phyloP scores from a whole-genome alignment of 2,329 filamentous ascomycete genomes.

The Xylaria polymorpha region DNA sequence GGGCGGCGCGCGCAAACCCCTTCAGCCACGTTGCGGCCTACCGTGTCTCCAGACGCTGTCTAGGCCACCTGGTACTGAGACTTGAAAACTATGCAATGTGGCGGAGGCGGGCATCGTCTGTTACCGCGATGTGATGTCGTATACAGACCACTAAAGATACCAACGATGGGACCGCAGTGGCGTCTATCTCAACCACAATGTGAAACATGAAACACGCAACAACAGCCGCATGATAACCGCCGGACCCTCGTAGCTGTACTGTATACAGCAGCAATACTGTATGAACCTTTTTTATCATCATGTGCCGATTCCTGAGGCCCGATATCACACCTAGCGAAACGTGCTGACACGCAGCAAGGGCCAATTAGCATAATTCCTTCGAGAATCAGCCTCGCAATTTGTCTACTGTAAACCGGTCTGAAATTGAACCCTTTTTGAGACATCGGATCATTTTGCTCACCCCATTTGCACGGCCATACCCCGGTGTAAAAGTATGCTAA shows the following conservation, averaged over 20 bases:
- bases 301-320: constrained; percentile 8
- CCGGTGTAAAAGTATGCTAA: constrained; percentile 12
- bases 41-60: neutral
- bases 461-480: constrained; percentile 19
- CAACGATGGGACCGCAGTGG: neutral
- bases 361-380: constrained; percentile 20
- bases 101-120: neutral
- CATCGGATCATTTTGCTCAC: constrained; percentile 12
- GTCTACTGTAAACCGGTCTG: neutral
- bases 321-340: neutral
- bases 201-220: neutral
- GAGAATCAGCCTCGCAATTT: neutral
- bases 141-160: neutral
- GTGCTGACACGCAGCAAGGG: constrained; percentile 1
- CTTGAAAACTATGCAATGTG: constrained; percentile 1
- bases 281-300: neutral
- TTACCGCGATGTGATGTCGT: neutral
- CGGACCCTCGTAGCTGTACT: neutral
- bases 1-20: neutral
- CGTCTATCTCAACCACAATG: neutral
- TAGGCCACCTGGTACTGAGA: neutral
- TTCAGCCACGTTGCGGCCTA: constrained; percentile 3
- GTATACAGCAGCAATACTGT: neutral
- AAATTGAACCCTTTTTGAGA: constrained; percentile 7
- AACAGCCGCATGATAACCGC: constrained; percentile 4